Evolutionary conservation across 768 basidiomycete genomes (phyloP).

Genomic region (Boletellus emodensis): DNA sequence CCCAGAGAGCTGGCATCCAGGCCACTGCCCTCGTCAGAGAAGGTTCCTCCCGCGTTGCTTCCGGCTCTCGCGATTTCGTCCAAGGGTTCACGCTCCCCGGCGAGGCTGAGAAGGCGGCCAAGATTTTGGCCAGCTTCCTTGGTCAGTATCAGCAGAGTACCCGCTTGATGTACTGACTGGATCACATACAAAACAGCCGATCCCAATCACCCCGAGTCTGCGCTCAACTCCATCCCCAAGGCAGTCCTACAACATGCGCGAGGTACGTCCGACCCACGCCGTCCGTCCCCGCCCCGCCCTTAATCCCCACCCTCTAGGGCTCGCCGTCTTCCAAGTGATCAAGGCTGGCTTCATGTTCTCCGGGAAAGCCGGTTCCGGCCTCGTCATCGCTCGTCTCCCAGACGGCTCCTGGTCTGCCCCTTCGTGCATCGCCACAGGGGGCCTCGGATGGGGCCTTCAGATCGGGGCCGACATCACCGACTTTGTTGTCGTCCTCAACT

Average conservation of each 20-base stretch:
- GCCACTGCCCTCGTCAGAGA: slow-evolving; percentile 72
- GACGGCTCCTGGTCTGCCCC: slow-evolving; percentile 98
- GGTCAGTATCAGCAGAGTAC: slow-evolving; percentile 43
- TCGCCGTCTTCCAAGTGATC: slow-evolving; percentile 92
- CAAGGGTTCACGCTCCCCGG: slow-evolving; percentile 87
- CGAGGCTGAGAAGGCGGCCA: slow-evolving; percentile 91
- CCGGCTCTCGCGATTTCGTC: slow-evolving; percentile 71
- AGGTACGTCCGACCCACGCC: slow-evolving; percentile 46
- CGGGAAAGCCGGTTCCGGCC: slow-evolving; percentile 88
- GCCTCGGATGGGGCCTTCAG: slow-evolving; percentile 92
- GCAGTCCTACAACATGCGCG: slow-evolving; percentile 85
- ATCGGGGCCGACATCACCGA: slow-evolving; percentile 94
- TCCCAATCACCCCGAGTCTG: slow-evolving; percentile 81
- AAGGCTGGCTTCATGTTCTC: slow-evolving; percentile 95
- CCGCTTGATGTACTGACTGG: background rate
- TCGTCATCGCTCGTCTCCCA: slow-evolving; percentile 87
- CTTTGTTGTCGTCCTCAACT: slow-evolving; percentile 96
- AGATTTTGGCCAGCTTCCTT: slow-evolving; percentile 87
- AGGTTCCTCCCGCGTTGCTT: slow-evolving; percentile 63
- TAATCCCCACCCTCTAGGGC: slow-evolving; percentile 45
- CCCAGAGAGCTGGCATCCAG: slow-evolving; percentile 77
- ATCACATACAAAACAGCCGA: slow-evolving; percentile 52
- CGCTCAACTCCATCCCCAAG: slow-evolving; percentile 92
- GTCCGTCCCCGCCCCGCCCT: background rate
- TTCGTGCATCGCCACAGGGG: slow-evolving; percentile 94